Percentiles rank a stretch among this genome's conserved stretches.
Conservation (phyloP, 129 eudicot species). For the Saposhnikovia divaricata region DNA sequence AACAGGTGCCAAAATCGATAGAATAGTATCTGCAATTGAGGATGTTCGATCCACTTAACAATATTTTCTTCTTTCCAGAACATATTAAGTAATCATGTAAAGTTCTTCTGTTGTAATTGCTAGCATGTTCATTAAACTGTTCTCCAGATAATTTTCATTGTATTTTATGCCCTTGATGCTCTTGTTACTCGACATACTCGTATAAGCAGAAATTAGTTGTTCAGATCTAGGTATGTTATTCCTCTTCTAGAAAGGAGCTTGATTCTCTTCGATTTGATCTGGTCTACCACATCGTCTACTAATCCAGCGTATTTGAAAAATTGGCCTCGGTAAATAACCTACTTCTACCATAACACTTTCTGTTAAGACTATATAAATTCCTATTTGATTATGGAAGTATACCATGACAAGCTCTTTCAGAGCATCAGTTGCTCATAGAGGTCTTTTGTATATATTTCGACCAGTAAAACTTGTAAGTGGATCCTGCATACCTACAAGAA, state of each 20-base stretch:
- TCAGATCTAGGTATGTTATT: background rate
- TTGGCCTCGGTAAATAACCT: no score
- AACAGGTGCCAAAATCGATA: slow-evolving; percentile 80
- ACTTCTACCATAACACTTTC: no score
- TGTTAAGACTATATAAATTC: no score
- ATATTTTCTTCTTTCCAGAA: background rate
- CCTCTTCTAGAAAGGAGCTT: background rate
- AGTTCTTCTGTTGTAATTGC: background rate
- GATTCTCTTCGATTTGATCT: background rate
- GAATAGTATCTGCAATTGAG: slow-evolving; percentile 63
- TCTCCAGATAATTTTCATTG: background rate
- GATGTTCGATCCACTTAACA: slow-evolving; percentile 43
- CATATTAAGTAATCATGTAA: slow-evolving; percentile 1
- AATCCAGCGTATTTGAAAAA: no score
- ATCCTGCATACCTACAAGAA: no score
- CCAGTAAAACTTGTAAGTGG: no score
- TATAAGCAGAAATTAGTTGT: background rate
- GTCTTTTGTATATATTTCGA: no score
- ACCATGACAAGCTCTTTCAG: no score
- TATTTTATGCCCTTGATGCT: background rate
- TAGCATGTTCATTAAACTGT: background rate
- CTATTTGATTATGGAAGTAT: no score
- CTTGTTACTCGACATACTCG: background rate
- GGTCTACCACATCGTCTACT: background rate
- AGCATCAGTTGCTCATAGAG: no score